A percentile compares a stretch with the other conserved stretches of the same genome.
These are phyloP conservation scores for Xerocomus brunneocitrinus DNA, from an alignment of 768 basidiomycete species.

Conservation along the genomic window DNA sequence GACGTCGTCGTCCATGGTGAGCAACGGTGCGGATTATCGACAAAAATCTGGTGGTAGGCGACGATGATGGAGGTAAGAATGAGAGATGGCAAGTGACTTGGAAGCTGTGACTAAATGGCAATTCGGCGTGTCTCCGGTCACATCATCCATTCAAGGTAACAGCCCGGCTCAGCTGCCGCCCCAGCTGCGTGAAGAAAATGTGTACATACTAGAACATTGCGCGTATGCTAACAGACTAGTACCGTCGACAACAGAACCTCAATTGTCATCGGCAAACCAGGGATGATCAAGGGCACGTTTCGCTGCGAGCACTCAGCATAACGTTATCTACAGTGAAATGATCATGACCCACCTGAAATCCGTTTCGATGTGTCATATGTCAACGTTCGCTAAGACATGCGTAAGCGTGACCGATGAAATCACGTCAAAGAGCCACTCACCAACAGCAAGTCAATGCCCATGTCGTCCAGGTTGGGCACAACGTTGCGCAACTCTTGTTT, in stretches of 20 bases:
- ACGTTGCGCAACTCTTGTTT: slow-evolving; percentile 62
- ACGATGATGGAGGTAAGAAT: slow-evolving; percentile 10
- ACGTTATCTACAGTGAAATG: neutral
- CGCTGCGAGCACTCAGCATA: slow-evolving; percentile 32
- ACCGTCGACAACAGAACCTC: slow-evolving; percentile 7
- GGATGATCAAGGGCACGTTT: slow-evolving; percentile 53
- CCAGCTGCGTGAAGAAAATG: neutral
- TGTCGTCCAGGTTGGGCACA: slow-evolving; percentile 68
- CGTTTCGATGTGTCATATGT: slow-evolving; percentile 88
- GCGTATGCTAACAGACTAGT: slow-evolving; percentile 19
- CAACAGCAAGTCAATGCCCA: slow-evolving; percentile 77
- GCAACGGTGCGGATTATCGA: slow-evolving; percentile 2
- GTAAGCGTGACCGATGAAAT: neutral
- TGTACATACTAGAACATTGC: slow-evolving; percentile 23
- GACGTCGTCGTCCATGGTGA: slow-evolving; percentile 54
- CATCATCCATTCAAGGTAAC: slow-evolving; percentile 23
- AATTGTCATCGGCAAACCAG: slow-evolving; percentile 48
- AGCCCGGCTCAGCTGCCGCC: slow-evolving; percentile 9
- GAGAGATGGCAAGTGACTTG: slow-evolving; percentile 21
- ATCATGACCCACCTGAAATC: slow-evolving; percentile 67
- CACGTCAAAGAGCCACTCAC: slow-evolving; percentile 33
- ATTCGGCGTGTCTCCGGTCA: slow-evolving; percentile 24
- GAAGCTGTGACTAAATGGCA: slow-evolving; percentile 30
- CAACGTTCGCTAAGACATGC: slow-evolving; percentile 49
- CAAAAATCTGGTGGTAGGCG: neutral